These are phyloP conservation scores for Lenzites betulinus DNA, from an alignment of 768 basidiomycete genomes.

Conservation along the genomic window DNA sequence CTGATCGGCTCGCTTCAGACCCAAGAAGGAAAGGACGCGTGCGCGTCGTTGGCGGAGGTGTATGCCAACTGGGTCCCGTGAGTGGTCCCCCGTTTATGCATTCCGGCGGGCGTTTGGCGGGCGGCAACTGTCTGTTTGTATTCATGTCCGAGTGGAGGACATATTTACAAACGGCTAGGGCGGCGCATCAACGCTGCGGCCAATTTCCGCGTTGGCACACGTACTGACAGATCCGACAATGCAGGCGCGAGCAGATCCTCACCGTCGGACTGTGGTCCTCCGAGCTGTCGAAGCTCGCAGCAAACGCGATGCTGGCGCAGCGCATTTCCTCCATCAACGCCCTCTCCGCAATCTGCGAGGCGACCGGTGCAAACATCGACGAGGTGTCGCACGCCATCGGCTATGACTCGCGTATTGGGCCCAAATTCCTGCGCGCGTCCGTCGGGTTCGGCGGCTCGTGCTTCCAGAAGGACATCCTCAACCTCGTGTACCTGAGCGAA, in stretches of 20 bases:
- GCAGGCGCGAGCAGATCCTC: constrained; percentile 74
- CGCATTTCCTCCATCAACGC: constrained; percentile 98
- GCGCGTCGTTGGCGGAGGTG: constrained; percentile 70
- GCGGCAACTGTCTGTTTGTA: not conserved
- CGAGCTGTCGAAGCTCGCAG: constrained; percentile 96
- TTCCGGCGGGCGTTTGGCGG: not conserved
- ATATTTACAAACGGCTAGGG: no score
- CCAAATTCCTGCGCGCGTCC: constrained; percentile 93
- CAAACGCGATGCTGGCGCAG: constrained; percentile 99
- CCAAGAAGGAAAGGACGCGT: constrained; percentile 80
- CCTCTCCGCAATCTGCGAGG: constrained; percentile 97
- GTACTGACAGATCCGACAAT: not conserved
- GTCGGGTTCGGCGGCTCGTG: constrained; percentile 98
- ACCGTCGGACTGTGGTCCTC: constrained; percentile 98
- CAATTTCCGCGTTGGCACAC: not conserved
- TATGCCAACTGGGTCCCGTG: constrained; percentile 98
- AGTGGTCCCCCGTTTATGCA: constrained; percentile 35
- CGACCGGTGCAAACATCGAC: constrained; percentile 97
- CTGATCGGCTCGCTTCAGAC: constrained; percentile 96
- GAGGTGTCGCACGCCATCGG: constrained; percentile 96
- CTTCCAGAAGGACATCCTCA: constrained; percentile 99
- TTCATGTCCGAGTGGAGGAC: not conserved
- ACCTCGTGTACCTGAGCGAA: constrained; percentile 96
- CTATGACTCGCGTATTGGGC: constrained; percentile 88
- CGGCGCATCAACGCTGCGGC: no score